phyloP scores from a whole-genome alignment of 148 eudicot genomes.

The Rhododendron williamsianum region DNA sequence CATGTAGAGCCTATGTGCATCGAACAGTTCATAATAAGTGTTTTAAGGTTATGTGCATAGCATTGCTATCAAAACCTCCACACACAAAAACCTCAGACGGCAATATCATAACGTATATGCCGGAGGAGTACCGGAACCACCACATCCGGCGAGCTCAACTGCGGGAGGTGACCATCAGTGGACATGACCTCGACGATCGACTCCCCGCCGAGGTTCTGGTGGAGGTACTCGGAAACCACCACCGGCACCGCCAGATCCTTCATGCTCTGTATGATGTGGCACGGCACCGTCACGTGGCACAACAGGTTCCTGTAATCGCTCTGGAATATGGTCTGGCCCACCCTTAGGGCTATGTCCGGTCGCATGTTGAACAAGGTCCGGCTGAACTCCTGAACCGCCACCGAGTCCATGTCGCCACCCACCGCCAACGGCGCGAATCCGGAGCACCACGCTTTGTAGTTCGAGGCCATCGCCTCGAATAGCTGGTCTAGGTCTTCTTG shows the following conservation, averaged over 20 bases:
- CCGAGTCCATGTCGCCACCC: constrained; percentile 92
- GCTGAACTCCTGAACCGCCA: constrained; percentile 85
- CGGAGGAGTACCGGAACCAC: constrained; percentile 69
- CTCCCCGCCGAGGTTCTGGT: constrained; percentile 68
- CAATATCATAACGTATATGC: constrained; percentile 65
- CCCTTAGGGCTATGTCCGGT: constrained; percentile 77
- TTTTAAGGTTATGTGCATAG: not conserved
- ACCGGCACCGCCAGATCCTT: constrained; percentile 94
- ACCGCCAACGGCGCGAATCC: constrained; percentile 82
- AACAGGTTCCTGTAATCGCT: constrained; percentile 59
- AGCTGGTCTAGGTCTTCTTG: constrained; percentile 69
- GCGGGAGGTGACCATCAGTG: constrained; percentile 89
- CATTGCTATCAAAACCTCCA: too few species aligned
- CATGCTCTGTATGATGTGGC: constrained; percentile 81
- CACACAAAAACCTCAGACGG: not conserved
- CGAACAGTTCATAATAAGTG: not conserved
- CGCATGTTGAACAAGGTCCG: constrained; percentile 90
- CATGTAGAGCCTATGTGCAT: not conserved
- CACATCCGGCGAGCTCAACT: constrained; percentile 79
- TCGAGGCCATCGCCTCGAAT: constrained; percentile 68
- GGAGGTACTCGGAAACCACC: constrained; percentile 82
- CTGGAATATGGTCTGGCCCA: constrained; percentile 62
- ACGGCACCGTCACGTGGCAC: constrained; percentile 56
- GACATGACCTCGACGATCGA: constrained; percentile 88
- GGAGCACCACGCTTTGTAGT: constrained; percentile 79